phyloP scores from a whole-genome alignment of 805 yeast species.

The Candida argentea region DNA sequence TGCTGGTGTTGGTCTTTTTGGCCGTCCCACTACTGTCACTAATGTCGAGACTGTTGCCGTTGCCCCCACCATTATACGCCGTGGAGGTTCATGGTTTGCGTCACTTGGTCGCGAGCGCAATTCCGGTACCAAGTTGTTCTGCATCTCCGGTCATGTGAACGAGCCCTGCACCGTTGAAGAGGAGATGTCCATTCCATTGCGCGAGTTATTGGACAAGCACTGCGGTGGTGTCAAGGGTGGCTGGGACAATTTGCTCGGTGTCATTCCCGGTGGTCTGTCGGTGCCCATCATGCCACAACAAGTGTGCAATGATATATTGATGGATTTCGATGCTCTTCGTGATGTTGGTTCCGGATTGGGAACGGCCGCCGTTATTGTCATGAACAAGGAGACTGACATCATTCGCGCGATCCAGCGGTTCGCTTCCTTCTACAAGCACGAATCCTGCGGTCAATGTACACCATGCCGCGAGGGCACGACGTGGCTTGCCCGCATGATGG shows the following conservation, averaged over 20 bases:
- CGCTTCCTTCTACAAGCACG: conserved; percentile 79
- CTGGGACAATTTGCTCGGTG: conserved; percentile 84
- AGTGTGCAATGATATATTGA: conserved; percentile 56
- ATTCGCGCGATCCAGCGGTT: conserved; percentile 81
- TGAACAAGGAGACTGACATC: conserved; percentile 80
- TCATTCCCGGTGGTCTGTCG: conserved; percentile 86
- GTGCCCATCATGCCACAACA: conserved; percentile 71
- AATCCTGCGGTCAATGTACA: conserved; percentile 91
- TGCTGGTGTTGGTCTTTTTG: conserved; percentile 86
- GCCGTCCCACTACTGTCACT: conserved; percentile 86
- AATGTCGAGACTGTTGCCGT: conserved; percentile 89
- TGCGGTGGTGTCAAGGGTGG: conserved; percentile 91
- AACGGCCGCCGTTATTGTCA: conserved; percentile 87
- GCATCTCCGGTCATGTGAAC: conserved; percentile 85
- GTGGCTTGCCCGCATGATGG: conserved; percentile 78
- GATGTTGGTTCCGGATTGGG: conserved; percentile 85
- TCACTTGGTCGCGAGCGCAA: conserved; percentile 80
- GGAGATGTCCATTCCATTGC: conserved; percentile 84
- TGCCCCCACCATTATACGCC: conserved; percentile 79
- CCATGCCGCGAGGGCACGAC: conserved; percentile 94
- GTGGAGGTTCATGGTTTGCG: conserved; percentile 85
- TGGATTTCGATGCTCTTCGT: conserved; percentile 83
- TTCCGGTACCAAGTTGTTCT: conserved; percentile 72
- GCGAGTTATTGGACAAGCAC: conserved; percentile 75
- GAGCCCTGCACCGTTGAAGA: conserved; percentile 91